These are phyloP conservation scores for Neolentinus lepideus DNA, from an alignment of 1,284 basidiomycete genomes.

Conservation along the genomic window DNA sequence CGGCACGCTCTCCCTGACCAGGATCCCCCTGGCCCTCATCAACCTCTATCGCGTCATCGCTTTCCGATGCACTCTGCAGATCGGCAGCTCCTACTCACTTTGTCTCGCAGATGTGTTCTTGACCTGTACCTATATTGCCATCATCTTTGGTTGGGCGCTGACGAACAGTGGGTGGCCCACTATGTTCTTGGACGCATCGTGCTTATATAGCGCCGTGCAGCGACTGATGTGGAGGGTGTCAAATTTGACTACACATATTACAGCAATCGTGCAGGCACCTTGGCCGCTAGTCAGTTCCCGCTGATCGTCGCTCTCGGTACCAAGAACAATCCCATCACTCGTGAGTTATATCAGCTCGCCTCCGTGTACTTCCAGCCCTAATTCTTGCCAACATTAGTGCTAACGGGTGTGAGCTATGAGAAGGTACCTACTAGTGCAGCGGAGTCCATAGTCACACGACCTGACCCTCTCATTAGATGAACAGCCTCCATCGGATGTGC, in stretches of 20 bases:
- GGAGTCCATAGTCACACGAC: not conserved
- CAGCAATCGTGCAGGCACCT: not conserved
- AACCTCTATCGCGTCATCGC: conserved; percentile 1
- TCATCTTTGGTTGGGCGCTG: conserved; percentile 1
- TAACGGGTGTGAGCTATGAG: not conserved
- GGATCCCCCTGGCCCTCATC: not conserved
- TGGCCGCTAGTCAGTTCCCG: not conserved
- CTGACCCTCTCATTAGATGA: not conserved
- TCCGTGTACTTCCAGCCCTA: not conserved
- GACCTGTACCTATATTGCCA: not conserved
- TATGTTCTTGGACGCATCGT: not conserved
- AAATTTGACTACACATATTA: not conserved
- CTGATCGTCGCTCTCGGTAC: not conserved
- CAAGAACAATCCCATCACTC: conserved; percentile 1
- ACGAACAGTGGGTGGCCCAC: not conserved
- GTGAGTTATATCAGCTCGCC: not conserved
- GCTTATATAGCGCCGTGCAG: not conserved
- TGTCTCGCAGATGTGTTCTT: not conserved
- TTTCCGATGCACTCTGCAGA: not conserved
- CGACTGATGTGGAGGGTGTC: not conserved
- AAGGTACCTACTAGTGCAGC: not conserved
- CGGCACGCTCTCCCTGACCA: not conserved
- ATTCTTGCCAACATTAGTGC: not conserved
- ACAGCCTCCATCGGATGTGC: conserved; percentile 1
- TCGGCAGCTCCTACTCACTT: not conserved